Conservation (phyloP, 148 eudicot genomes). For the Silene uniflora region DNA sequence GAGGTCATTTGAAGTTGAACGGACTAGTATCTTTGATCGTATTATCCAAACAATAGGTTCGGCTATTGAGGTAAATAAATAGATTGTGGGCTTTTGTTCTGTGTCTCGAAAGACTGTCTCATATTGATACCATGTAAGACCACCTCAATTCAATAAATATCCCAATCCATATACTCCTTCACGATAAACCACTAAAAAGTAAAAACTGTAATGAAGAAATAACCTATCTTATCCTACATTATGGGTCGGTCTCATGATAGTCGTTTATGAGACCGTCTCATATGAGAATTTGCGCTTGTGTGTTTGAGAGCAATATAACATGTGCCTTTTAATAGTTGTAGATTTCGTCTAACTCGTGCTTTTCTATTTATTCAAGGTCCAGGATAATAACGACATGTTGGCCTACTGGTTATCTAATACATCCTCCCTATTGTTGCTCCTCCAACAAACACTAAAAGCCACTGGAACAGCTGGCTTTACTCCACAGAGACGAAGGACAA, state of each 20-base stretch:
- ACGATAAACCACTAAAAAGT: no score
- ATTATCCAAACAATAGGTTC: conserved; percentile 87
- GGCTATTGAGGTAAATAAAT: conserved; percentile 65
- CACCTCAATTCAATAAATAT: background rate
- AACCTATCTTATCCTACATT: background rate
- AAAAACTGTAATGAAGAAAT: background rate
- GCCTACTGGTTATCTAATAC: conserved; percentile 95
- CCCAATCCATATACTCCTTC: background rate
- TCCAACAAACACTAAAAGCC: conserved; percentile 98
- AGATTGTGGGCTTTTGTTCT: background rate
- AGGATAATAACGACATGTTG: conserved; percentile 72
- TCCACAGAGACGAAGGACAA: conserved; percentile 86
- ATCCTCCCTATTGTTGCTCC: conserved; percentile 81
- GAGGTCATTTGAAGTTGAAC: conserved; percentile 98
- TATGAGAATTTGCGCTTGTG: background rate
- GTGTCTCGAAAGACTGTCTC: background rate
- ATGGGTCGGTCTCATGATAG: no score
- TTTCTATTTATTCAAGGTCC: conserved; percentile 51
- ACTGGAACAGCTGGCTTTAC: conserved; percentile 90
- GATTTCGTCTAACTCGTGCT: background rate
- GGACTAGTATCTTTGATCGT: conserved; percentile 87
- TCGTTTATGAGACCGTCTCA: no score
- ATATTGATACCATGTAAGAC: background rate
- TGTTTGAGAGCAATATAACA: background rate
- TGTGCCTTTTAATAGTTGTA: conserved; percentile 1